A percentile compares a stretch with the other conserved stretches of the same genome.
Conservation (phyloP, 495 filamentous ascomycete genomes). For the Entonaema liquescens region DNA sequence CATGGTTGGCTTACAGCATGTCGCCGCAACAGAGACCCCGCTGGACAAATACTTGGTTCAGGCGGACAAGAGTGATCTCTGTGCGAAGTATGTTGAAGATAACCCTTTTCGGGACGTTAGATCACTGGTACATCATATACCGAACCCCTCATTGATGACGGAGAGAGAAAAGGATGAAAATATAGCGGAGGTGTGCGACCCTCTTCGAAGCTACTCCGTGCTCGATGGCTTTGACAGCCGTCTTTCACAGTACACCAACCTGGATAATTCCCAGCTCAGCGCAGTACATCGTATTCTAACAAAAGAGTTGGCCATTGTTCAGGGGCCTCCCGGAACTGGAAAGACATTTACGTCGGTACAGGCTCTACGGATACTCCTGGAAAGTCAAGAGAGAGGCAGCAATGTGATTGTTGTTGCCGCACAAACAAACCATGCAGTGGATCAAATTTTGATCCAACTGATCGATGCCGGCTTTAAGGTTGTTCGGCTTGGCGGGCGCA, state of each 20-base stretch:
- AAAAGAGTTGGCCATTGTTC: conserved; percentile 78
- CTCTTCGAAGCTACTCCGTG: conserved; percentile 20
- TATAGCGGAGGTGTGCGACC: conserved; percentile 52
- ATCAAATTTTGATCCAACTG: conserved; percentile 79
- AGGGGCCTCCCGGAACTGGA: conserved; percentile 92
- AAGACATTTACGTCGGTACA: conserved; percentile 82
- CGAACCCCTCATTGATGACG: conserved; percentile 39
- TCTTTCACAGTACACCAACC: conserved; percentile 50
- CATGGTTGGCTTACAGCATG: conserved; percentile 76
- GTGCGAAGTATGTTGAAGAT: conserved; percentile 44
- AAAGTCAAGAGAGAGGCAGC: conserved; percentile 60
- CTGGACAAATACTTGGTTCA: conserved; percentile 53
- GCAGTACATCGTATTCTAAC: conserved; percentile 77
- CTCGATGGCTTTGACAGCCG: conserved; percentile 55
- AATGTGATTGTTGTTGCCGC: conserved; percentile 74
- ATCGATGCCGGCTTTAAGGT: conserved; percentile 70
- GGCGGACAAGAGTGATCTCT: conserved; percentile 52
- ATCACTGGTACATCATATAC: conserved; percentile 45
- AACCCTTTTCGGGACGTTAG: conserved; percentile 48
- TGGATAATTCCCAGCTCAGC: conserved; percentile 75
- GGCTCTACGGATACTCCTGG: conserved; percentile 73
- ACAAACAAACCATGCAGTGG: conserved; percentile 93
- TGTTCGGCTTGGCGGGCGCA: conserved; percentile 82
- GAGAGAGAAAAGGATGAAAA: conserved; percentile 51
- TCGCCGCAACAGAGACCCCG: conserved; percentile 60